A percentile compares a stretch with the other conserved stretches of the same genome.
Evolutionary conservation across 441 rosid species (phyloP).

Genomic region (Gossypium aridum): DNA sequence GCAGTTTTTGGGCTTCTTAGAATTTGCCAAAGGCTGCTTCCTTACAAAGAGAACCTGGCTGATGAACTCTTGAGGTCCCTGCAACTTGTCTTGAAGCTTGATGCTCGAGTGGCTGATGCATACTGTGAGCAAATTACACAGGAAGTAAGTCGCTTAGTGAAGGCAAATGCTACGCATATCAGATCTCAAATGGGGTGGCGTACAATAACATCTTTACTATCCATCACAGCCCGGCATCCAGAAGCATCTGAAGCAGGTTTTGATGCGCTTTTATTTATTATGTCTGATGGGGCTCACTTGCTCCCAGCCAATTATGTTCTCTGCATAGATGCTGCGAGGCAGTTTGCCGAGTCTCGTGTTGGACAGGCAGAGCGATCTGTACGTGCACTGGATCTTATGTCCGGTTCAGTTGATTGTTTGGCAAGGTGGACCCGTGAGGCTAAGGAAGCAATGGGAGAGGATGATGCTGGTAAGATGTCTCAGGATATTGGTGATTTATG

Average conservation of each 20-base stretch:
- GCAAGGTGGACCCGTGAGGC: constrained; percentile 65
- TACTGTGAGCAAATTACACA: constrained; percentile 85
- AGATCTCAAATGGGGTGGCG: constrained; percentile 95
- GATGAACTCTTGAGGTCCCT: constrained; percentile 93
- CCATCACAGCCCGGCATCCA: constrained; percentile 87
- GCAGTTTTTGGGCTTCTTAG: constrained; percentile 93
- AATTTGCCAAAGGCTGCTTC: constrained; percentile 91
- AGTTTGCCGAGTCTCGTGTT: constrained; percentile 95
- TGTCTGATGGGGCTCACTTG: constrained; percentile 77
- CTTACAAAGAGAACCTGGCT: constrained; percentile 86
- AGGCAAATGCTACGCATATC: constrained; percentile 90
- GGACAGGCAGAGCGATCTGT: constrained; percentile 81
- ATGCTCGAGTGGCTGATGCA: constrained; percentile 96
- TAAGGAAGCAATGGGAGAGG: constrained; percentile 56
- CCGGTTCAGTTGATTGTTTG: constrained; percentile 68
- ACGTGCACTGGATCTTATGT: constrained; percentile 77
- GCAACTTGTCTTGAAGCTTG: constrained; percentile 88
- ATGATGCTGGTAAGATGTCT: constrained; percentile 49
- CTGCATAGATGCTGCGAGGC: constrained; percentile 81
- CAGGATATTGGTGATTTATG: constrained; percentile 91
- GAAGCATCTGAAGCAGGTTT: constrained; percentile 96
- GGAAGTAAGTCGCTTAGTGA: constrained; percentile 90
- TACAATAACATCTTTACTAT: constrained; percentile 73
- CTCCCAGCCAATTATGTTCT: constrained; percentile 70
- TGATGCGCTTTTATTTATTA: constrained; percentile 61